phyloP scores from a whole-genome alignment of 1,284 basidiomycete genomes.

The Ceraceosorus guamensis region DNA sequence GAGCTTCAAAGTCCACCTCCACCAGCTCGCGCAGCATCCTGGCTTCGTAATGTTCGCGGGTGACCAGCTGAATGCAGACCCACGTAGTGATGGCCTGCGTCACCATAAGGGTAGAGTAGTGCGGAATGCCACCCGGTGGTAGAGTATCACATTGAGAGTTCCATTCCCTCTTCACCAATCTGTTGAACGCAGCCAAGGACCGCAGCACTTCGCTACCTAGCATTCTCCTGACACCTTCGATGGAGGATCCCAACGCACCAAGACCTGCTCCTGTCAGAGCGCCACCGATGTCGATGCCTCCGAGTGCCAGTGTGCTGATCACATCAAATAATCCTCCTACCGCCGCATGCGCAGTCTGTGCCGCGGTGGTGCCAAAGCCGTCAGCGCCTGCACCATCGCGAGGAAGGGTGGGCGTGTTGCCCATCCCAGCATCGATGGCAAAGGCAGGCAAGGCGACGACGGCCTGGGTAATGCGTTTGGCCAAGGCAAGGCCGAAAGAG shows the following conservation, averaged over 20 bases:
- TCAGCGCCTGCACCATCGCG: slow-evolving; percentile 3
- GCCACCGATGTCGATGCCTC: slow-evolving; percentile 35
- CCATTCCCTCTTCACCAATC: slow-evolving; percentile 39
- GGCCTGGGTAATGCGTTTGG: slow-evolving; percentile 34
- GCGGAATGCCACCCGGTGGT: slow-evolving; percentile 38
- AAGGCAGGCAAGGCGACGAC: slow-evolving; percentile 29
- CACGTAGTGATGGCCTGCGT: slow-evolving; percentile 35
- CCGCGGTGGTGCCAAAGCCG: slow-evolving; percentile 14
- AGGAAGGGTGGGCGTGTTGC: slow-evolving; percentile 15
- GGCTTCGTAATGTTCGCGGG: slow-evolving; percentile 23
- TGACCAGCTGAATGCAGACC: slow-evolving; percentile 39
- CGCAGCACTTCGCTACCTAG: slow-evolving; percentile 32
- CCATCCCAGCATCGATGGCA: slow-evolving; percentile 26
- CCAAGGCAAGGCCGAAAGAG: slow-evolving; percentile 26
- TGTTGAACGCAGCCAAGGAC: slow-evolving; percentile 24
- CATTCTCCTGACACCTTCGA: slow-evolving; percentile 27
- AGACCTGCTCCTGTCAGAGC: slow-evolving; percentile 32
- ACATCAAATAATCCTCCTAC: slow-evolving; percentile 37
- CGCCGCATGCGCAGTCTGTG: slow-evolving; percentile 21
- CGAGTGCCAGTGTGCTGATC: slow-evolving; percentile 29
- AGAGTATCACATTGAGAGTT: slow-evolving; percentile 24
- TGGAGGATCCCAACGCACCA: slow-evolving; percentile 27
- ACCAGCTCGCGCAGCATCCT: slow-evolving; percentile 23
- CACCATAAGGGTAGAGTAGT: slow-evolving; percentile 27
- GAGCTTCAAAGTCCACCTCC: slow-evolving; percentile 17